A percentile compares a stretch with the other conserved stretches of the same genome.
Conservation (phyloP, 1,139 yeast genomes). For the Scheffersomyces segobiensis region DNA sequence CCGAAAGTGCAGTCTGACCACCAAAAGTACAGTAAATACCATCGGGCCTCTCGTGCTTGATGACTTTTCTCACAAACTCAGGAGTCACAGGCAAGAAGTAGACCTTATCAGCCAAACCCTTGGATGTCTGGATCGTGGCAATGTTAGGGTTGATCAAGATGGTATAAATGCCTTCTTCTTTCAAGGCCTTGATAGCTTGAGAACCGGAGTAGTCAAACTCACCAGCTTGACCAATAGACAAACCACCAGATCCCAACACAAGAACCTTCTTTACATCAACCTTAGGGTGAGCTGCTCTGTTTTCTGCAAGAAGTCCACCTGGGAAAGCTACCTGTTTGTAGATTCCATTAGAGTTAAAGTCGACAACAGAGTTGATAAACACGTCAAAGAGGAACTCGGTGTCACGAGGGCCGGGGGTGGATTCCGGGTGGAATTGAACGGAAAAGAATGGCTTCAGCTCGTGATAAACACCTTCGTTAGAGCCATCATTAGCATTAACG, state of each 20-base stretch:
- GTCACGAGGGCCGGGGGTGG: conserved; percentile 99
- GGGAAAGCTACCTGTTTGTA: conserved; percentile 84
- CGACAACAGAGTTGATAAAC: conserved; percentile 79
- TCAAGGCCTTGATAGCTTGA: conserved; percentile 90
- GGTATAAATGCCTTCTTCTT: conserved; percentile 96
- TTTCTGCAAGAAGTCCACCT: conserved; percentile 78
- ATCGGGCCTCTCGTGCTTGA: conserved; percentile 92
- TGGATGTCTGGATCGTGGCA: conserved; percentile 97
- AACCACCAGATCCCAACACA: conserved; percentile 97
- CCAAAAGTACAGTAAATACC: conserved; percentile 97
- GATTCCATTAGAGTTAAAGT: conserved; percentile 52
- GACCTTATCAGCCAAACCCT: conserved; percentile 96
- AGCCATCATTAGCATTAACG: conserved; percentile 94
- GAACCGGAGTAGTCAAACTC: conserved; percentile 99
- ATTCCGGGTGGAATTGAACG: conserved; percentile 99
- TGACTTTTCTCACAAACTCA: conserved; percentile 93
- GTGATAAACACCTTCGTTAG: conserved; percentile 98
- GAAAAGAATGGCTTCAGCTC: conserved; percentile 87
- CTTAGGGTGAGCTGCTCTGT: conserved; percentile 69
- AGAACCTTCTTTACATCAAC: conserved; percentile 89
- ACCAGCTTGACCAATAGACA: conserved; percentile 99
- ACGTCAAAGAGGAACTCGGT: conserved; percentile 97
- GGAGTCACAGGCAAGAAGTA: conserved; percentile 96
- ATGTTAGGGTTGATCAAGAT: conserved; percentile 95
- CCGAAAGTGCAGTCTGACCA: conserved; percentile 97